Conservation (phyloP, 345 rosid genomes). For the Populus pruinosa region DNA sequence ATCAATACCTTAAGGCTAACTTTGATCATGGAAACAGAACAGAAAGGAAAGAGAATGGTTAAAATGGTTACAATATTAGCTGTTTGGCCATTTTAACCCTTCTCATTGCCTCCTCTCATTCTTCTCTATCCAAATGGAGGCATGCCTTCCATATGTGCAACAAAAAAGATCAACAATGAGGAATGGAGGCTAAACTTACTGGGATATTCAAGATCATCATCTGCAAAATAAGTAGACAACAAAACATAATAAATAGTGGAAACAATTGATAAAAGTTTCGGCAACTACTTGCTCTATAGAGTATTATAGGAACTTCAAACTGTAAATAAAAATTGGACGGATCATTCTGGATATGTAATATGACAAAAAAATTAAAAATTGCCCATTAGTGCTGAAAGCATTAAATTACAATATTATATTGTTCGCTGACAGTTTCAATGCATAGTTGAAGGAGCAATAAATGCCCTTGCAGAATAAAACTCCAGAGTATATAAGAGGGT, state of each 20-base stretch:
- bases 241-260: constrained; percentile 2
- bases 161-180: constrained; percentile 1
- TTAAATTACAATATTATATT: not conserved
- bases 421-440: not conserved
- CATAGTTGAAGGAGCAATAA: too few species aligned
- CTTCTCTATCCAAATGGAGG: not conserved
- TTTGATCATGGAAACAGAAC: not conserved
- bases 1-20: not conserved
- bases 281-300: not conserved
- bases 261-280: not conserved
- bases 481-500: not conserved
- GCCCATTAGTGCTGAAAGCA: not conserved
- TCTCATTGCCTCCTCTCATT: not conserved
- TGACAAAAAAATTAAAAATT: not conserved
- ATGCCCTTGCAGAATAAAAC: not conserved
- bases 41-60: not conserved
- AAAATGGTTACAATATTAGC: not conserved
- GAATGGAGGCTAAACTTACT: constrained; percentile 50
- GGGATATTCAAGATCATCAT: constrained; percentile 66
- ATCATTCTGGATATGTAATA: not conserved
- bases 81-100: not conserved
- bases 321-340: not conserved
- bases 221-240: constrained; percentile 52
- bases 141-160: not conserved
- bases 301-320: not conserved